Percentiles rank a stretch among this genome's conserved stretches.
Evolutionary conservation across 768 basidiomycete species (phyloP).

Genomic region (Pleurotus eryngii): DNA sequence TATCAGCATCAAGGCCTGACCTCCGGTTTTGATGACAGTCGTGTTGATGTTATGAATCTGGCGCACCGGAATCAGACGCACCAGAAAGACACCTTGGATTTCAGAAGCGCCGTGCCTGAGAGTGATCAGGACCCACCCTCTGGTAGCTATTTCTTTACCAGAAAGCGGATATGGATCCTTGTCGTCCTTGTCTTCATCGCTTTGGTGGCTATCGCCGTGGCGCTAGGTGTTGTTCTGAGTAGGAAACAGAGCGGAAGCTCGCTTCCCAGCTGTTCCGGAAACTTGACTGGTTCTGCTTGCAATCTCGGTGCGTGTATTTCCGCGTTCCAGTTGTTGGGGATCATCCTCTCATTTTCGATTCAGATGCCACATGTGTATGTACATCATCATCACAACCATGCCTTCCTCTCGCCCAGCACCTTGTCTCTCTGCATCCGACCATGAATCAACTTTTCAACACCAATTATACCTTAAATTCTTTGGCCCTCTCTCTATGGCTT

Average conservation of each 20-base stretch:
- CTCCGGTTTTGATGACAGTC: slow-evolving; percentile 18
- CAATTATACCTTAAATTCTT: slow-evolving; percentile 39
- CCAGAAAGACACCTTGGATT: neutral
- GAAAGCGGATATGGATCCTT: slow-evolving; percentile 20
- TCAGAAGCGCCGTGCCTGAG: neutral
- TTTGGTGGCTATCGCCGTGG: slow-evolving; percentile 39
- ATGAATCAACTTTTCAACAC: slow-evolving; percentile 45
- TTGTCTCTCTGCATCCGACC: slow-evolving; percentile 46
- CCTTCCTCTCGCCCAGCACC: slow-evolving; percentile 48
- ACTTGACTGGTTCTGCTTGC: slow-evolving; percentile 48
- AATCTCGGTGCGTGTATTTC: slow-evolving; percentile 44
- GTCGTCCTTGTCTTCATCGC: slow-evolving; percentile 31
- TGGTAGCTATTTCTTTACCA: neutral
- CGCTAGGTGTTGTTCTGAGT: slow-evolving; percentile 40
- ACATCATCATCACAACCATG: slow-evolving; percentile 46
- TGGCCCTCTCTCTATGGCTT: slow-evolving; percentile 50
- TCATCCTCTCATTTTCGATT: neutral
- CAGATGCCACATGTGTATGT: slow-evolving; percentile 64
- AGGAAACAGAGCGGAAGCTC: slow-evolving; percentile 21
- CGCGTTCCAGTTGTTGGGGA: slow-evolving; percentile 3
- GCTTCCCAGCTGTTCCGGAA: slow-evolving; percentile 32
- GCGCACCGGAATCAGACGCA: neutral
- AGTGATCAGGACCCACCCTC: neutral
- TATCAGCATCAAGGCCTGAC: slow-evolving; percentile 13
- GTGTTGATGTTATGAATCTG: neutral